phyloP scores from a whole-genome alignment of 495 filamentous ascomycete genomes.

The Trichoderma orchidacearum region DNA sequence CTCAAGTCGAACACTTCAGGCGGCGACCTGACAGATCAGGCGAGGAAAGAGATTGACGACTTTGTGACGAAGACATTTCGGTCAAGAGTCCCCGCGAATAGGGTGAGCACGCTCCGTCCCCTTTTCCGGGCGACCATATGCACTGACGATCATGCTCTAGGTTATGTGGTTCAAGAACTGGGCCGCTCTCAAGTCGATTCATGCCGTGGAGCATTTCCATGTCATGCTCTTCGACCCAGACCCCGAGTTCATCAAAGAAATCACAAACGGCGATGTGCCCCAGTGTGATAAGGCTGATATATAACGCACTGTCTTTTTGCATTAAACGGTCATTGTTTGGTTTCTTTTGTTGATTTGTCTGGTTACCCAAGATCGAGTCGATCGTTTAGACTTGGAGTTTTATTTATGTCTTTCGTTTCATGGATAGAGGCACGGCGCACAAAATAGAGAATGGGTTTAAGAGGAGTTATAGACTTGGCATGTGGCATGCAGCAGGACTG shows the following conservation, averaged over 20 bases:
- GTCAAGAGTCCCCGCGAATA: slow-evolving; percentile 19
- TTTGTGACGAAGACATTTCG: slow-evolving; percentile 55
- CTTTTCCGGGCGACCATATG: neutral
- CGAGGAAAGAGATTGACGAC: slow-evolving; percentile 48
- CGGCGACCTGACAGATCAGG: slow-evolving; percentile 49
- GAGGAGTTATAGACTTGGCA: neutral
- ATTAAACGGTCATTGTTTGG: no score
- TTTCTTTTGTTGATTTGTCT: neutral
- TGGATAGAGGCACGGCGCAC: neutral
- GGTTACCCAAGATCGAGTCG: no score
- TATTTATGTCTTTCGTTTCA: neutral
- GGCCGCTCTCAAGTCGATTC: slow-evolving; percentile 63
- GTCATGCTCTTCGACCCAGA: slow-evolving; percentile 75
- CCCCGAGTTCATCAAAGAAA: slow-evolving; percentile 48
- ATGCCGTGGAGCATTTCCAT: slow-evolving; percentile 90
- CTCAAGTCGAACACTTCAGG: slow-evolving; percentile 49
- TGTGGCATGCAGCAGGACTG: neutral
- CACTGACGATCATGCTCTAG: slow-evolving; percentile 17
- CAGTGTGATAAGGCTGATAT: slow-evolving; percentile 16
- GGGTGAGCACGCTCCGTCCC: slow-evolving; percentile 18
- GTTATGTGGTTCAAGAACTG: slow-evolving; percentile 90
- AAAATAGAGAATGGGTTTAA: neutral
- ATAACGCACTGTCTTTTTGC: no score
- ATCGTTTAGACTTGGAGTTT: neutral
- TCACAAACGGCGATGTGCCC: slow-evolving; percentile 65